A percentile compares a stretch with the other conserved stretches of the same genome.
These are phyloP conservation scores for Russula dissimulans DNA, from an alignment of 768 basidiomycete genomes.

Conservation along the genomic window DNA sequence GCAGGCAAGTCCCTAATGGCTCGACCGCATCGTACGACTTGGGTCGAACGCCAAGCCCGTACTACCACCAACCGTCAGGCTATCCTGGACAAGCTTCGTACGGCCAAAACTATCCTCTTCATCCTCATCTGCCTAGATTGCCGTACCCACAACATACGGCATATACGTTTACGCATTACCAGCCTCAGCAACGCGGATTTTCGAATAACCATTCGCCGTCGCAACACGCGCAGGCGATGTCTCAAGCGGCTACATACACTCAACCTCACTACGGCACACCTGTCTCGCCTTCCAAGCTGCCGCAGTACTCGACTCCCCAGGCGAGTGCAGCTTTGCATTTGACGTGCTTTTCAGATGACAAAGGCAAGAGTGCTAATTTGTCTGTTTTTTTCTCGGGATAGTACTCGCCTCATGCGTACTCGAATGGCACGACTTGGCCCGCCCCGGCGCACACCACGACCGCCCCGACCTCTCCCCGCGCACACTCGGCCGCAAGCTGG, in stretches of 20 bases:
- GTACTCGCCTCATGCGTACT: slow-evolving; percentile 2
- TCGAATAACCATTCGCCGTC: slow-evolving; percentile 1
- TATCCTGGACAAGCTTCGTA: slow-evolving; percentile 6
- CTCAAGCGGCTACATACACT: background rate
- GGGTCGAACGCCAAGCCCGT: slow-evolving; percentile 5
- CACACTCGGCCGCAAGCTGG: background rate
- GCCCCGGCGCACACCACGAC: background rate
- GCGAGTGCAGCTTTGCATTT: background rate
- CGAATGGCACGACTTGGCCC: slow-evolving; percentile 13
- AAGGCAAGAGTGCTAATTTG: too few relatives aligned
- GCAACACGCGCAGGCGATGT: background rate
- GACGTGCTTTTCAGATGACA: too few relatives aligned
- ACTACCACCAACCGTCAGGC: slow-evolving; percentile 1
- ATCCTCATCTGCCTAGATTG: background rate
- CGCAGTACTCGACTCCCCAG: slow-evolving; percentile 1
- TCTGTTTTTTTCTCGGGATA: background rate
- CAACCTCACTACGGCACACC: background rate
- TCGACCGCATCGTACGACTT: background rate
- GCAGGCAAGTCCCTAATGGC: slow-evolving; percentile 6
- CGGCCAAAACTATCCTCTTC: background rate
- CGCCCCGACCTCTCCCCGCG: background rate
- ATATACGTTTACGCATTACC: slow-evolving; percentile 20
- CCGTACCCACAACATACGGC: slow-evolving; percentile 9
- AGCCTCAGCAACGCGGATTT: slow-evolving; percentile 19
- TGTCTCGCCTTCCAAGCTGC: background rate